These are phyloP conservation scores for Globisporangium lucens DNA, from an alignment of 352 stramenopile species.

Conservation along the genomic window DNA sequence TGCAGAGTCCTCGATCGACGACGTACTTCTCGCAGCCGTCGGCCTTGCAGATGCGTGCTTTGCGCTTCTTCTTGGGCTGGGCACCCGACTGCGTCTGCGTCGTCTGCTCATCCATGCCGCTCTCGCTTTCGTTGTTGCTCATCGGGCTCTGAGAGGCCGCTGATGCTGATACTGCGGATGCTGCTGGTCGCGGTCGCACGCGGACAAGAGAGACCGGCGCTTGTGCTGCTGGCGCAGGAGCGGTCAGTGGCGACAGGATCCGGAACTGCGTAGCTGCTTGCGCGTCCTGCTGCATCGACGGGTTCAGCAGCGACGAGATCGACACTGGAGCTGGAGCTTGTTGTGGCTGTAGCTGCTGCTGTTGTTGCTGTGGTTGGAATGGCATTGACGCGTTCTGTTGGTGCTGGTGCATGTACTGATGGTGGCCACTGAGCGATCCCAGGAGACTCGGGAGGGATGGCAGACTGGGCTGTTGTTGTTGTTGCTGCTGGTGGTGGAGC, in stretches of 20 bases:
- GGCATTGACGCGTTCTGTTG: conserved; percentile 6
- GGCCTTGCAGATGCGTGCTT: conserved; percentile 36
- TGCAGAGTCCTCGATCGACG: conserved; percentile 42
- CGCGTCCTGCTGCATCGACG: background rate
- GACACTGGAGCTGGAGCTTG: conserved; percentile 3
- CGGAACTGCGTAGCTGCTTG: background rate
- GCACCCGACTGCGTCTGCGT: background rate
- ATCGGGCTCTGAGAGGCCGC: background rate
- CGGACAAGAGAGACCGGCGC: background rate
- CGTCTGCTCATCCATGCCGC: background rate
- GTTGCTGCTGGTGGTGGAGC: background rate
- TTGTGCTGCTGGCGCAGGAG: background rate
- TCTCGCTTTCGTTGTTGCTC: conserved; percentile 6
- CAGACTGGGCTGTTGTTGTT: conserved; percentile 4
- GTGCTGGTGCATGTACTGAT: background rate
- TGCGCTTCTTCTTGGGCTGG: conserved; percentile 38
- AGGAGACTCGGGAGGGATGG: conserved; percentile 19
- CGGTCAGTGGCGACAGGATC: background rate
- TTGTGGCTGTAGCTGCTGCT: background rate
- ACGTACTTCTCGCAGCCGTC: conserved; percentile 46
- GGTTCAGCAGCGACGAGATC: conserved; percentile 18
- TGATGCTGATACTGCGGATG: background rate
- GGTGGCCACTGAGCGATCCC: background rate
- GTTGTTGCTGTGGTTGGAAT: background rate
- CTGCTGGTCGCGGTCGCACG: background rate